Evolutionary conservation across 495 filamentous ascomycete species (phyloP).

Genomic region (Podospora australis): DNA sequence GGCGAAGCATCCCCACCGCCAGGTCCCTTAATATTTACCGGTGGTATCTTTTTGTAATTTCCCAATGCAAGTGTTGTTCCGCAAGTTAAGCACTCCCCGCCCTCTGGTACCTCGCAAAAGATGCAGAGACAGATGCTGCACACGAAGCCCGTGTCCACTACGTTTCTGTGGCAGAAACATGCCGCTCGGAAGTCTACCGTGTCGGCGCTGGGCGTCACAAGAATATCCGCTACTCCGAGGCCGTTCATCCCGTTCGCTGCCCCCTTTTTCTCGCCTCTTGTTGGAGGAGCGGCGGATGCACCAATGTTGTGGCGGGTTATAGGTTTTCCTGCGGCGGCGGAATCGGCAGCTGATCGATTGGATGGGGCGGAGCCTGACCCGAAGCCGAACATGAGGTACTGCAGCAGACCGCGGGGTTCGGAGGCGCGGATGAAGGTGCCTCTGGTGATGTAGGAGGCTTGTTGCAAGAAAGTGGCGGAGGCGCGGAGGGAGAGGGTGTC

Average conservation of each 20-base stretch:
- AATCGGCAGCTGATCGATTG: conserved; percentile 1
- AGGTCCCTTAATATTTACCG: too few species aligned
- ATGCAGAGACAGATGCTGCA: conserved; percentile 93
- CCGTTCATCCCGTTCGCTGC: conserved; percentile 4
- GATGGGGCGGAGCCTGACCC: conserved; percentile 34
- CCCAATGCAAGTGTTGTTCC: conserved; percentile 73
- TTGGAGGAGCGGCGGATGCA: neutral
- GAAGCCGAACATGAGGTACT: conserved; percentile 95
- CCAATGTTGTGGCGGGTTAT: neutral
- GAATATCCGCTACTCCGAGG: conserved; percentile 21
- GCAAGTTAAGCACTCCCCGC: conserved; percentile 80
- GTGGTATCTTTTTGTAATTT: conserved; percentile 66
- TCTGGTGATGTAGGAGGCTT: conserved; percentile 82
- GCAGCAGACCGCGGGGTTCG: conserved; percentile 59
- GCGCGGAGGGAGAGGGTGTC: conserved; percentile 83
- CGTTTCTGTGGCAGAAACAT: conserved; percentile 89
- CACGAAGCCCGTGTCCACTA: conserved; percentile 89
- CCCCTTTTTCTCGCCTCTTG: conserved; percentile 42
- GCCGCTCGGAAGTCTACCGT: conserved; percentile 93
- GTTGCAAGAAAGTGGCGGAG: conserved; percentile 81
- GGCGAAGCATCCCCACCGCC: neutral
- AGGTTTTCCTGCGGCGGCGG: neutral
- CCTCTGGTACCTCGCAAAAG: conserved; percentile 42
- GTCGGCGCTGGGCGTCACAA: conserved; percentile 71
- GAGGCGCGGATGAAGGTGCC: conserved; percentile 78